Percentiles rank a stretch among this genome's conserved stretches.
Evolutionary conservation across 192 early-diverging fungal genomes (phyloP).

Genomic region (Diversispora epigaea): DNA sequence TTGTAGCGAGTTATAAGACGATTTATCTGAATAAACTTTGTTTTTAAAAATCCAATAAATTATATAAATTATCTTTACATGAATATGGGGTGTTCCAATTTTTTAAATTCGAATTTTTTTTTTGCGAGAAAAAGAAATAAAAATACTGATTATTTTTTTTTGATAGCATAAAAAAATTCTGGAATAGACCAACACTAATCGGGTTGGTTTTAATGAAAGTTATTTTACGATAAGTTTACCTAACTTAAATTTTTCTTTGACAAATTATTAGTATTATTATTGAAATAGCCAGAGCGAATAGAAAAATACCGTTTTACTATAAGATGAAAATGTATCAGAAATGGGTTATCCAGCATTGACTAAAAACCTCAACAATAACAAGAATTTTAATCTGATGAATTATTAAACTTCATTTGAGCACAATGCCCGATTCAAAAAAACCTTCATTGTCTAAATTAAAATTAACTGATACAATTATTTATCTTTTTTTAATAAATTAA

Average conservation of each 20-base stretch:
- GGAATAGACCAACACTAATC: background rate
- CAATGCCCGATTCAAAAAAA: constrained; percentile 45
- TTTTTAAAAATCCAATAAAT: no score
- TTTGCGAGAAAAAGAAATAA: no score
- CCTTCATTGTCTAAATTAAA: constrained; percentile 39
- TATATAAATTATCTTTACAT: background rate
- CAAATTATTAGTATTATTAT: background rate
- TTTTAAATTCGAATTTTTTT: no score
- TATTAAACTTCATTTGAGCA: constrained; percentile 51
- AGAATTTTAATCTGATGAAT: background rate
- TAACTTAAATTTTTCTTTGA: background rate
- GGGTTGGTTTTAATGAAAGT: background rate
- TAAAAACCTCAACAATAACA: background rate
- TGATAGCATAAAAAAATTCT: background rate
- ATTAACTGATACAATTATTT: no score
- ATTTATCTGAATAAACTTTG: no score
- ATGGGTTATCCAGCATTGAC: background rate
- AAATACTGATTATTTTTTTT: background rate
- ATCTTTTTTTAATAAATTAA: no score
- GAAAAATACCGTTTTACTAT: background rate
- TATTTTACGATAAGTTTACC: background rate
- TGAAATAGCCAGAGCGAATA: background rate
- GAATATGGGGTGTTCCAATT: no score
- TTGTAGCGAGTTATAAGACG: no score
- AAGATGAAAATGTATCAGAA: background rate